Conservation (phyloP, 2,329 filamentous ascomycete species). For the Dothistroma pini region DNA sequence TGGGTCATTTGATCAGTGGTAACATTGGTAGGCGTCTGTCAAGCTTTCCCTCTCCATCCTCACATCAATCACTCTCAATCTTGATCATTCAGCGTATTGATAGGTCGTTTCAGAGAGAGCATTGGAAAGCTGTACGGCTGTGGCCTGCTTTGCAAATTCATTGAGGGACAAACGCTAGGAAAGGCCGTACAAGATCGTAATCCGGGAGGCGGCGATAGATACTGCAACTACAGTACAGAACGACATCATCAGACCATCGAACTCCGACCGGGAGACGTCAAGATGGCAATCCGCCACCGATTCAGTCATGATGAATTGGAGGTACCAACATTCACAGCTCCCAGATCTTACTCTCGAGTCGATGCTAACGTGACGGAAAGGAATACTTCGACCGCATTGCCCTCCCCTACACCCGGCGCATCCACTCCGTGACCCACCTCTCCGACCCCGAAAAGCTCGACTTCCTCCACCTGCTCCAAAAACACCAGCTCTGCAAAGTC, state of each 20-base stretch:
- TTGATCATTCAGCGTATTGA: background rate
- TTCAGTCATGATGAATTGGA: conserved; percentile 6
- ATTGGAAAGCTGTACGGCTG: too few relatives aligned
- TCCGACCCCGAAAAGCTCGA: conserved; percentile 19
- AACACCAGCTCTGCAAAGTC: conserved; percentile 46
- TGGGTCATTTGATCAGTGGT: background rate
- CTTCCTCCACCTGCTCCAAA: conserved; percentile 27
- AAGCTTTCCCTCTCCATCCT: background rate
- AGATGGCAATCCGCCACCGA: conserved; percentile 11
- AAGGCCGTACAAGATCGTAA: too few relatives aligned
- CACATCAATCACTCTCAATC: background rate
- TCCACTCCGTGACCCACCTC: conserved; percentile 19
- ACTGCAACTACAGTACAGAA: too few relatives aligned
- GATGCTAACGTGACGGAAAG: background rate
- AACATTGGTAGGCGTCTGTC: background rate
- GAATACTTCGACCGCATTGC: conserved; percentile 18
- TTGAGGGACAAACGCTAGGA: too few relatives aligned
- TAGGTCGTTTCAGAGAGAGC: too few relatives aligned
- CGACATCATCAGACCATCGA: background rate
- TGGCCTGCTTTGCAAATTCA: too few relatives aligned
- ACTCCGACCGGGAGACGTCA: background rate
- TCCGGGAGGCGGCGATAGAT: too few relatives aligned
- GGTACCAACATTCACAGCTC: background rate
- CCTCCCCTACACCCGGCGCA: conserved; percentile 21
- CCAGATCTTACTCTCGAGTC: background rate